These are phyloP conservation scores for Penicillium aurantiogriseum DNA, from an alignment of 2,329 filamentous ascomycete species.

Conservation along the genomic window DNA sequence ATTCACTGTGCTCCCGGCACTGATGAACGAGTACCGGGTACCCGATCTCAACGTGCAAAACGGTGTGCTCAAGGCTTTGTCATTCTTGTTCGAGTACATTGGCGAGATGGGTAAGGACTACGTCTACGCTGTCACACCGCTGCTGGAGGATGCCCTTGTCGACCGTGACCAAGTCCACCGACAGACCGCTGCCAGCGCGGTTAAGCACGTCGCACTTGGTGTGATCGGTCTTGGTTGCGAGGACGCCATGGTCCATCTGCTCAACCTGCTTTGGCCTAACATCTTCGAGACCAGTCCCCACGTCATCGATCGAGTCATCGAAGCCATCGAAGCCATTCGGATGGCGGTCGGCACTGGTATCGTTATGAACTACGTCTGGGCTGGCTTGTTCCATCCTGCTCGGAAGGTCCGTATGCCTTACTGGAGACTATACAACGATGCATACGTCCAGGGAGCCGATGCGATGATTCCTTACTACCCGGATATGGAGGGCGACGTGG, in stretches of 20 bases:
- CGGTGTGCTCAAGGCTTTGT: conserved; percentile 93
- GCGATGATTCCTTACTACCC: conserved; percentile 97
- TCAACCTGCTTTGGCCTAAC: conserved; percentile 95
- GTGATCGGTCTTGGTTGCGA: conserved; percentile 98
- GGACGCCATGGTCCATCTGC: conserved; percentile 95
- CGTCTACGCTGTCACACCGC: conserved; percentile 93
- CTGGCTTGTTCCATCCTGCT: conserved; percentile 93
- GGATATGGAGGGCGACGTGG: conserved; percentile 75
- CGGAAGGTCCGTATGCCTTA: conserved; percentile 92
- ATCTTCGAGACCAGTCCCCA: conserved; percentile 97
- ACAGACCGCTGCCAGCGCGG: conserved; percentile 91
- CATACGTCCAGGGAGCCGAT: conserved; percentile 90
- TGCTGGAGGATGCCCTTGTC: conserved; percentile 94
- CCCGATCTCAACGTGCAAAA: conserved; percentile 99
- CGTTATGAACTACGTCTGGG: conserved; percentile 98
- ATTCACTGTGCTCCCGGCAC: conserved; percentile 94
- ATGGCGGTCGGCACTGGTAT: conserved; percentile 89
- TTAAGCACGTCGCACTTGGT: conserved; percentile 95
- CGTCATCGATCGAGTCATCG: conserved; percentile 96
- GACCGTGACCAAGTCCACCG: conserved; percentile 97
- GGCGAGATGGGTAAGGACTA: conserved; percentile 99
- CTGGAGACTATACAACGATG: conserved; percentile 96
- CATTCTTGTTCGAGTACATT: conserved; percentile 98
- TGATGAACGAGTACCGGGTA: conserved; percentile 99
- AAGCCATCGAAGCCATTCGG: conserved; percentile 93